Conservation (phyloP, 768 basidiomycete species). For the Mycena vulgaris region DNA sequence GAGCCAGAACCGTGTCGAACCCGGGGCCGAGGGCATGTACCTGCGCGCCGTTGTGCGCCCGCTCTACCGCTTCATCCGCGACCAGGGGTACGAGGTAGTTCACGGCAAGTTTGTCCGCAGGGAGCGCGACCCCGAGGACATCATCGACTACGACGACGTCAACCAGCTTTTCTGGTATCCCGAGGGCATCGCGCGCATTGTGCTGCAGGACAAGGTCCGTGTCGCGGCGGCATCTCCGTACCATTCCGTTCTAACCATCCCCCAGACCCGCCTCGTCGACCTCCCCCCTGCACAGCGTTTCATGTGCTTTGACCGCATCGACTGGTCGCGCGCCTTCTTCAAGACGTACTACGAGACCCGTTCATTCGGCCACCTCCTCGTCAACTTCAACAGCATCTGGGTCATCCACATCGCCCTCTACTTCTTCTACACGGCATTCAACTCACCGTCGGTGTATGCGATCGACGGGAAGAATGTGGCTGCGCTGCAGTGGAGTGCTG, state of each 20-base stretch:
- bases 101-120: slow-evolving; percentile 96
- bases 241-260: not conserved
- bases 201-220: slow-evolving; percentile 88
- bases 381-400: slow-evolving; percentile 99
- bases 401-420: slow-evolving; percentile 95
- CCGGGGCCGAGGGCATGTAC: slow-evolving; percentile 96
- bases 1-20: slow-evolving; percentile 93
- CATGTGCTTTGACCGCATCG: slow-evolving; percentile 97
- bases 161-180: slow-evolving; percentile 99
- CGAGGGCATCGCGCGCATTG: slow-evolving; percentile 95
- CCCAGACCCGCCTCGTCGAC: slow-evolving; percentile 91
- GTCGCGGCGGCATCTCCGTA: not conserved
- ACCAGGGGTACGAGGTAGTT: slow-evolving; percentile 97
- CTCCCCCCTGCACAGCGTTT: slow-evolving; percentile 93
- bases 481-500: slow-evolving; percentile 93
- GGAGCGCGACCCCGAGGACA: slow-evolving; percentile 93
- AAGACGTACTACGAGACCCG: slow-evolving; percentile 99
- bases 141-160: slow-evolving; percentile 99
- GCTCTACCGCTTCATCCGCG: slow-evolving; percentile 95
- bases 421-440: slow-evolving; percentile 97
- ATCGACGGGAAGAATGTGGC: slow-evolving; percentile 66
- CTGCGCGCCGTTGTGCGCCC: slow-evolving; percentile 92
- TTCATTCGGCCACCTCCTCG: slow-evolving; percentile 95
- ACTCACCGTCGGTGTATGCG: slow-evolving; percentile 90
- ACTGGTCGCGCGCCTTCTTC: slow-evolving; percentile 98